Evolutionary conservation across 352 stramenopile species (phyloP).

Genomic region (Pythium pyrilobum): DNA sequence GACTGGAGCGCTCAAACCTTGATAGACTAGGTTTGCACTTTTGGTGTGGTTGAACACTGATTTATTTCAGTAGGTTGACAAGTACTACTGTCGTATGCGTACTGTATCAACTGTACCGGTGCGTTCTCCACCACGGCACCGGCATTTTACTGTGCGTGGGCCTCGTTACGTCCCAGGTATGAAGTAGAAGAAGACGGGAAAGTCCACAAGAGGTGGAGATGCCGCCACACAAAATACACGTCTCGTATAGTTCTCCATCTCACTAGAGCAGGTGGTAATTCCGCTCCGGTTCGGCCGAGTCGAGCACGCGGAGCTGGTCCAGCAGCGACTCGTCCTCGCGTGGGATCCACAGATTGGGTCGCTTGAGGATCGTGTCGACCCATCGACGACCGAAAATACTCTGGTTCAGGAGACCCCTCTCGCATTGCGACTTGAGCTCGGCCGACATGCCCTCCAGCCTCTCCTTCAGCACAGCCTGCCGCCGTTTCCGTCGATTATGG

Average conservation of each 20-base stretch:
- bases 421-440: conserved; percentile 20
- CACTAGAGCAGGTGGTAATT: conserved; percentile 13
- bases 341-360: conserved; percentile 38
- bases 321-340: conserved; percentile 29
- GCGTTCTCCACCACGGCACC: no score
- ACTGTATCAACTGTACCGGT: no score
- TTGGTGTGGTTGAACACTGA: no score
- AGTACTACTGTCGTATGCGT: no score
- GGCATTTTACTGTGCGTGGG: no score
- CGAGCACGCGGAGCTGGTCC: conserved; percentile 28
- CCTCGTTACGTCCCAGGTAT: no score
- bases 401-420: conserved; percentile 26
- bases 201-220: not conserved
- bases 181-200: no score
- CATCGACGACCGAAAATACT: conserved; percentile 31
- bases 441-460: conserved; percentile 23
- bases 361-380: conserved; percentile 26
- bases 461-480: conserved; percentile 31
- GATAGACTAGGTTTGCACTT: not conserved
- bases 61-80: no score
- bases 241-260: not conserved
- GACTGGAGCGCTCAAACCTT: not conserved
- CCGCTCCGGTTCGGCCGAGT: conserved; percentile 30
- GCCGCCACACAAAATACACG: no score
- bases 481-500: conserved; percentile 38